phyloP scores from a whole-genome alignment of 1,139 yeast species.

The Wickerhamiella pararugosa region DNA sequence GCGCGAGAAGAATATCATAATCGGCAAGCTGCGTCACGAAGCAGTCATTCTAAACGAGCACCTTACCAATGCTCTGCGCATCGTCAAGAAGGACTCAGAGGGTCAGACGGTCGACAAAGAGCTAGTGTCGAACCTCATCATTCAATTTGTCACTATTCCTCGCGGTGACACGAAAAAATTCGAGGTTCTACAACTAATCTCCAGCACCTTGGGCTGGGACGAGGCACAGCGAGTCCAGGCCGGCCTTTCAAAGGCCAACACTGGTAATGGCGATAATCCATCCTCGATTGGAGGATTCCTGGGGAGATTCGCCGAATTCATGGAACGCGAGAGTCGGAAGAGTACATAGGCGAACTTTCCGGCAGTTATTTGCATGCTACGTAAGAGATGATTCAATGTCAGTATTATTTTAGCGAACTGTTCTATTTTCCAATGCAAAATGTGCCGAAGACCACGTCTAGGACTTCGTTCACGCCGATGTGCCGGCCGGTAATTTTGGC shows the following conservation, averaged over 20 bases:
- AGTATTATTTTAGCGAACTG: neutral
- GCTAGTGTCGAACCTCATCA: constrained; percentile 66
- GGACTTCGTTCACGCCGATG: constrained; percentile 76
- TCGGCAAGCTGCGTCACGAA: constrained; percentile 88
- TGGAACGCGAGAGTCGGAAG: constrained; percentile 45
- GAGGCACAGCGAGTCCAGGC: constrained; percentile 70
- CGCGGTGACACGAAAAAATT: constrained; percentile 89
- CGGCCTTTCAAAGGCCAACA: constrained; percentile 43
- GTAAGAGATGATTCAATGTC: neutral
- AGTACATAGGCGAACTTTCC: neutral
- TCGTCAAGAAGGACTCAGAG: constrained; percentile 60
- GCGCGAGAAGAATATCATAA: constrained; percentile 60
- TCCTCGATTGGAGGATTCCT: constrained; percentile 54
- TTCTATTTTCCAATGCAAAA: constrained; percentile 82
- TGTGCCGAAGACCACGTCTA: constrained; percentile 80
- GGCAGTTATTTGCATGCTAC: neutral
- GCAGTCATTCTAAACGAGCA: constrained; percentile 93
- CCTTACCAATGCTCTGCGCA: constrained; percentile 71
- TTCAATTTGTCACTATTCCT: constrained; percentile 76
- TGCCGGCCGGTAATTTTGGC: constrained; percentile 86
- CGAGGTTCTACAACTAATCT: constrained; percentile 72
- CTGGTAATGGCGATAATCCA: constrained; percentile 13
- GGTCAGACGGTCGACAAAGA: constrained; percentile 76
- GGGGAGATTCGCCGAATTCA: constrained; percentile 75
- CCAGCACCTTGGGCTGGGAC: constrained; percentile 80